Evolutionary conservation across 169 alveolate species (phyloP), one percentile per base, ranked within the genome.

Genomic region (Plasmodium relictum): DNA sequence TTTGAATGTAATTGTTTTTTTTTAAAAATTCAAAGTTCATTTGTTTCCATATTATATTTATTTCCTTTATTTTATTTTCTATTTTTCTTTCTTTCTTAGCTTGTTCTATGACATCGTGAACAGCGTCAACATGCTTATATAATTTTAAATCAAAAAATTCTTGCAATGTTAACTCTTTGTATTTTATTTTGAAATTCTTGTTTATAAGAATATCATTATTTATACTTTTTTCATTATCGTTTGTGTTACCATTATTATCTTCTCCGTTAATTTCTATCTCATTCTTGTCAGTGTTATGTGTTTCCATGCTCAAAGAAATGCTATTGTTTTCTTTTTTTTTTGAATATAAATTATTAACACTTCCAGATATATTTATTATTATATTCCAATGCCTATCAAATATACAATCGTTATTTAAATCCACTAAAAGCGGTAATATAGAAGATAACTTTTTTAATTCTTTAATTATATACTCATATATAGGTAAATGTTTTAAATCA

Each of bases 321-420:
- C 14, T 16, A 61, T 61, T 61, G 20, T 61, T 61, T 61, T 24
- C 88, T 39, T 48, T 22, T 44, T 9, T 59, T 18, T 59, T 56
- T 18, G 71, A 58, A 41, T 56, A 48, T 10, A 73, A 73, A 59
- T 39, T 58, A 20, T 65, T 44, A 6, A 66, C 50, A 73, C 95
- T 97, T 69, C 97, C 97, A 50, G 99, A 97, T 65, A 97, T 95
- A 31, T 95, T 94, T 97, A 97, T 98, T 8, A 98, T 95, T 87
- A 95, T 96, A 74, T 93, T 96, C 99, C 99, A 98, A 93, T 98
- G 99, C 70, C 99, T 89, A 42, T 97, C 98, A 73, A 98, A 96
- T 98, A 98, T 97, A 59, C 96, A 95, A 88, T 97, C 98, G 73
- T 97, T 96, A 89, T 97, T 98, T 48, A 98, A 94, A 45, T 97